Evolutionary conservation across 768 basidiomycete species (phyloP), one percentile per base, ranked within the genome.

Genomic region (Strobilomyces confusus): DNA sequence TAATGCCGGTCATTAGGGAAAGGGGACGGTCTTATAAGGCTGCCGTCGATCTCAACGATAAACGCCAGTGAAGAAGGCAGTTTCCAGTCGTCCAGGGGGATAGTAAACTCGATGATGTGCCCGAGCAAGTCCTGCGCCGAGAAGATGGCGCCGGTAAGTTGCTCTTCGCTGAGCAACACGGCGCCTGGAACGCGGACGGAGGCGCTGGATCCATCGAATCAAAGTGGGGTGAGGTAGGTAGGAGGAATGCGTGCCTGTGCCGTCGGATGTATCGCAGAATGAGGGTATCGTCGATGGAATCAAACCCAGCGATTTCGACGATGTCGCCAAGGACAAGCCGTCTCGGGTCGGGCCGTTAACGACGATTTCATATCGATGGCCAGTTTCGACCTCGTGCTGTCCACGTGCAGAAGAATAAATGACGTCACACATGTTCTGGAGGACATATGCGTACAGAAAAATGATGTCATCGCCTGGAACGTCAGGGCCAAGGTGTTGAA

Each of bases 341-440:
- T 65, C 54, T 5, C 58, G 61, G 11, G 58, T 48, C 1, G 58
- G n/a, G n/a, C n/a, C n/a, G n/a, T n/a, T 63, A 8, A 65, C 29
- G 4, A 65, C 49, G 29, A 59, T 20, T 23, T 64, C 63, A 34
- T 64, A 64, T 23, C 45, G 43, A 22, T 34, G 29, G 14, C 58
- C 58, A 12, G 48, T 13, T 44, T 60, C 11, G 8, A 54, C 44
- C 45, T 57, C 52, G 43, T 63, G 53, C 58, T 65, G 29, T 32
- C 19, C 11, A n/a, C n/a, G n/a, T n/a, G n/a, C n/a, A 11, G 15
- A 5, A n/a, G 12, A 34, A 38, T 64, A 13, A 58, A 52, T n/a
- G 36, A 15, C 1, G 25, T 2, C 2, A 22, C 19, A 17, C 9
- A 13, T 0, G 4, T 17, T 37, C n/a, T 4, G 17, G 5, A 38